Conservation (phyloP, 345 rosid genomes). For the Moricandia arvensis region DNA sequence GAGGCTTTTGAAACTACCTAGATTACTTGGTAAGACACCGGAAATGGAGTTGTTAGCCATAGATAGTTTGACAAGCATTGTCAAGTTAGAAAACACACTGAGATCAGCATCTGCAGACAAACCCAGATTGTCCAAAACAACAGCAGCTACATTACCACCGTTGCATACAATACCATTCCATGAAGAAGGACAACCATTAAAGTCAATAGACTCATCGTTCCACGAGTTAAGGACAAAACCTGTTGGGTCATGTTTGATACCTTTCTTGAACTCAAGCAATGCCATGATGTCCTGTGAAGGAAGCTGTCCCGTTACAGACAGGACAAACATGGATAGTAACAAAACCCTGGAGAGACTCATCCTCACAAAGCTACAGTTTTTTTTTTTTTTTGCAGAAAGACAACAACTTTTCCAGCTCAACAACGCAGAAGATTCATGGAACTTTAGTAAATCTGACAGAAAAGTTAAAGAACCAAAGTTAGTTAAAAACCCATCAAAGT, state of each 20-base stretch:
- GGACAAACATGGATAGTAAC: slow-evolving; percentile 45
- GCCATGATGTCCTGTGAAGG: slow-evolving; percentile 97
- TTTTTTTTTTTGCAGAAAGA: slow-evolving; percentile 11
- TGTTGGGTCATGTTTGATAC: slow-evolving; percentile 90
- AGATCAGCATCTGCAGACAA: slow-evolving; percentile 80
- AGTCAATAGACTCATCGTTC: slow-evolving; percentile 96
- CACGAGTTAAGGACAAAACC: slow-evolving; percentile 92
- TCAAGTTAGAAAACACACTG: slow-evolving; percentile 75
- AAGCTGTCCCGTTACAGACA: slow-evolving; percentile 76
- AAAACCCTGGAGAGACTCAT: slow-evolving; percentile 38
- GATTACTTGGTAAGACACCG: slow-evolving; percentile 63
- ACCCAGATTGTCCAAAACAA: slow-evolving; percentile 76
- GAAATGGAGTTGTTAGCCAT: slow-evolving; percentile 85
- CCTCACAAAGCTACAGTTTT: slow-evolving; percentile 17
- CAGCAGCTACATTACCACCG: slow-evolving; percentile 84
- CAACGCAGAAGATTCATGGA: slow-evolving; percentile 19
- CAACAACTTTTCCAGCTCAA: slow-evolving; percentile 18
- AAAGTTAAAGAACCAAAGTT: slow-evolving; percentile 10
- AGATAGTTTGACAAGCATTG: slow-evolving; percentile 85
- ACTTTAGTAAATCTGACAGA: slow-evolving; percentile 29
- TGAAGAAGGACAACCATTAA: slow-evolving; percentile 92
- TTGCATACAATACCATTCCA: slow-evolving; percentile 97
- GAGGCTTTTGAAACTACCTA: slow-evolving; percentile 68
- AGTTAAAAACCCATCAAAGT: neutral
- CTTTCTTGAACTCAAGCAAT: slow-evolving; percentile 91